Conservation (phyloP, 768 basidiomycete species). For the Polyporus arcularius region DNA sequence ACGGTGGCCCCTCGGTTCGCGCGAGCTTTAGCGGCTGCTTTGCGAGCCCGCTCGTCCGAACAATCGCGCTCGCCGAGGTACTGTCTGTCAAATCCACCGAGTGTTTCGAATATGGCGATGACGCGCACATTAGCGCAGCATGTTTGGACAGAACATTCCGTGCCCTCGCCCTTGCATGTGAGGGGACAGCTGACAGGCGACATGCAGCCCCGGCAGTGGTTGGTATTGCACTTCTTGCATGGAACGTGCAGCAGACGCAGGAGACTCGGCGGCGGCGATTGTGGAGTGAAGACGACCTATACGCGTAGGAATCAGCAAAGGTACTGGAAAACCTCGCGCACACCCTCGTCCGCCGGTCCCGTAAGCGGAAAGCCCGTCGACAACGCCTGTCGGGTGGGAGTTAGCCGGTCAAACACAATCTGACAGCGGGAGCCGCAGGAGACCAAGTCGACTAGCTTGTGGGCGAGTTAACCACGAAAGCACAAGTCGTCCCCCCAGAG, state of each 20-base stretch:
- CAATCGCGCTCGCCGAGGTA: constrained; percentile 43
- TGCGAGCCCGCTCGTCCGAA: constrained; percentile 40
- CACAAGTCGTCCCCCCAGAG: too few species aligned
- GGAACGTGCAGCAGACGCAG: constrained; percentile 44
- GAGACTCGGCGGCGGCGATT: constrained; percentile 22
- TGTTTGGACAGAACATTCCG: constrained; percentile 36
- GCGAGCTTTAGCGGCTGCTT: constrained; percentile 29
- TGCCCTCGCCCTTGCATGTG: constrained; percentile 45
- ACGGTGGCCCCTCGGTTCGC: constrained; percentile 31
- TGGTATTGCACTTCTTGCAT: constrained; percentile 45
- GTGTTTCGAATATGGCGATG: constrained; percentile 51
- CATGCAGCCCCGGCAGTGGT: constrained; percentile 54
- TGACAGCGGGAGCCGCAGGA: too few species aligned
- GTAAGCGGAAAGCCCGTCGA: too few species aligned
- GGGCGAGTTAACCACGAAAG: too few species aligned
- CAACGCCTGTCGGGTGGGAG: too few species aligned
- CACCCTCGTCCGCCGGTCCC: too few species aligned
- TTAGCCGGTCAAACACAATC: too few species aligned
- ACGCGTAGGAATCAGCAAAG: not conserved
- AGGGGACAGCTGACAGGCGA: constrained; percentile 37
- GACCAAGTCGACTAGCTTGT: too few species aligned
- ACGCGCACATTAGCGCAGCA: constrained; percentile 52
- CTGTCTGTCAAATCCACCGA: constrained; percentile 51
- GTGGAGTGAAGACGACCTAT: constrained; percentile 32
- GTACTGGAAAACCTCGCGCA: too few species aligned